Evolutionary conservation across 129 eudicot species (phyloP).

Genomic region (Silybum marianum): DNA sequence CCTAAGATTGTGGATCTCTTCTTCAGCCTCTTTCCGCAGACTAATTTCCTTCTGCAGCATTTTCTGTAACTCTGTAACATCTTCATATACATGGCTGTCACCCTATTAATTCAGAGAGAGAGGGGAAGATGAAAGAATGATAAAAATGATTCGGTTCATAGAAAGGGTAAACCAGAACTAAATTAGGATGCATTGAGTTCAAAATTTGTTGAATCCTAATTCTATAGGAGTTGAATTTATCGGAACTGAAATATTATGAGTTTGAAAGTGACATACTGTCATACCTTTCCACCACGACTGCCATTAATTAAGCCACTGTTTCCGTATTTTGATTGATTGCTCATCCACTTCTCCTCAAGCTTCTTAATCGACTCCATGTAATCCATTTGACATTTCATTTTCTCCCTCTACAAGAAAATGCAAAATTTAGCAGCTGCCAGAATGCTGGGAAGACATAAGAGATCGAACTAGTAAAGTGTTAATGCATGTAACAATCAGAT

Average conservation of each 20-base stretch:
- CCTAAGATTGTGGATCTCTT: conserved; percentile 59
- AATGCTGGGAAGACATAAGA: not conserved
- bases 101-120: conserved; percentile 36
- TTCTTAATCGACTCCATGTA: conserved; percentile 88
- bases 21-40: conserved; percentile 71
- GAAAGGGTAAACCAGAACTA: not conserved
- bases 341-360: conserved; percentile 89
- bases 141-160: not conserved
- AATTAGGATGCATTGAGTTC: too few relatives aligned
- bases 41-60: conserved; percentile 66
- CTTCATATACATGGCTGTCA: conserved; percentile 36
- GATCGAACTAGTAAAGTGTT: not conserved
- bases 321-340: conserved; percentile 61
- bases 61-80: conserved; percentile 53
- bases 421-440: not conserved
- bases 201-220: not conserved
- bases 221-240: not conserved
- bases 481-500: not conserved
- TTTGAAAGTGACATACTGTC: not conserved
- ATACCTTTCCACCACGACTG: conserved; percentile 49
- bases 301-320: conserved; percentile 47
- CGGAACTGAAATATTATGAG: not conserved
- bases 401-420: conserved; percentile 60
- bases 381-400: conserved; percentile 88
- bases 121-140: not conserved